Base-by-base conservation (phyloP, 352 stramenopile species). In the Phytophthora fragariae region DNA sequence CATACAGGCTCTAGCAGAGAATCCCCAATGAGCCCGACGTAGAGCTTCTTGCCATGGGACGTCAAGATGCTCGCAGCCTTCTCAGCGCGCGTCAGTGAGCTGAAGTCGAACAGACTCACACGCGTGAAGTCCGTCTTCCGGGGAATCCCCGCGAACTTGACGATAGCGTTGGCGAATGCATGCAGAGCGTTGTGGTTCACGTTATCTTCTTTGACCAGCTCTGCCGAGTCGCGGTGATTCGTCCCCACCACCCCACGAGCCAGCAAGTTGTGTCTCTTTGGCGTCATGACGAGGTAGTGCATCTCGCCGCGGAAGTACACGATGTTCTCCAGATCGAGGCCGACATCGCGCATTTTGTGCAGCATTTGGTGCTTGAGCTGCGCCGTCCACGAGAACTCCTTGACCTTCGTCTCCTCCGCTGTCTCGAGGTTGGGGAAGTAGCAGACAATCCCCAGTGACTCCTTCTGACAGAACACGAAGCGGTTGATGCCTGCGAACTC, bases 301-400 rank as follows among this genome's bases (percentile, higher is more conserved):
- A 92, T 92, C 59, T 92, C 85, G 29, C 87, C 88, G n/a, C 85
- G 79, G 70, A 93, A 92, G 76, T 95, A 95, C 69, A 94, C 85
- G 49, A 93, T 81, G 60, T 93, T 93, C 68, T 94, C 88, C 5
- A 93, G 57, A 57, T 93, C 84, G 21, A 95, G 72, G 21, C 82
- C 85, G 10, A 83, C 66, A 1, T 82, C 82, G 37, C 81, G 76
- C 75, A 93, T 83, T 69, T 88, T 84, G 52, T 79, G 67, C 47
- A 93, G 86, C 73, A 93, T 80, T 39, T 86, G 69, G 62, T 92
- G 82, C 62, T 92, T 92, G 59, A 92, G 88, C 58, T 92, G 84
- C 46, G 86, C 76, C 39, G 84, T 91, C 86, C 86, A 93, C 57
- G 86, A 93, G 56, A 93, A 93, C 69, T 93, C 83, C 33, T 75